phyloP scores from a whole-genome alignment of 2,329 filamentous ascomycete species.

The Monosporascus cannonballus region DNA sequence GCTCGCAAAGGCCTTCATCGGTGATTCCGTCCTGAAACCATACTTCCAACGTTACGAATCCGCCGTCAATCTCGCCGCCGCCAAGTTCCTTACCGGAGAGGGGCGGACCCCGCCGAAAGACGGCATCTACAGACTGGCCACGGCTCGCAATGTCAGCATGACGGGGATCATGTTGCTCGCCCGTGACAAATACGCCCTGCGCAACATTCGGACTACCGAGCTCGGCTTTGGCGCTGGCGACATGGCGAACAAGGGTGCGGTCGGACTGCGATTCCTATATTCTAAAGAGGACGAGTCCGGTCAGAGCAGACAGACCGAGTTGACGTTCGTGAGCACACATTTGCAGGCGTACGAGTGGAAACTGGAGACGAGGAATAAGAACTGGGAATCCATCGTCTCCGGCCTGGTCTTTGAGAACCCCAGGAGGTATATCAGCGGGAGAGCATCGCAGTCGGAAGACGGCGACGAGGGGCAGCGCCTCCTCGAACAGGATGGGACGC shows the following conservation, averaged over 20 bases:
- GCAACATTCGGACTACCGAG: constrained; percentile 67
- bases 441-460: constrained; percentile 5
- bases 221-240: constrained; percentile 79
- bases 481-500: constrained; percentile 13
- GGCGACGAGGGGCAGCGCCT: constrained; percentile 17
- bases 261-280: constrained; percentile 68
- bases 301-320: constrained; percentile 42
- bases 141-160: constrained; percentile 75
- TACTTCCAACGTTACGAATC: constrained; percentile 69
- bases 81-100: constrained; percentile 26
- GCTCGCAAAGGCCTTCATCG: constrained; percentile 77
- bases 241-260: constrained; percentile 94
- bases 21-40: constrained; percentile 68
- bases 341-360: constrained; percentile 83
- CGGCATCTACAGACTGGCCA: constrained; percentile 62
- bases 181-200: constrained; percentile 54
- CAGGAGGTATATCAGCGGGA: constrained; percentile 25
- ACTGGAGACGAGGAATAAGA: constrained; percentile 68
- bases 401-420: constrained; percentile 68
- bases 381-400: constrained; percentile 81
- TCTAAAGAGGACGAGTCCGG: constrained; percentile 29
- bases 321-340: constrained; percentile 87
- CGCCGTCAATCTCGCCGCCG: constrained; percentile 64
- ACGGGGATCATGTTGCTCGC: constrained; percentile 85
- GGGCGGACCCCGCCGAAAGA: constrained; percentile 13